These are phyloP conservation scores for Fraxinus pennsylvanica DNA, from an alignment of 257 asterid species.

Conservation along the genomic window DNA sequence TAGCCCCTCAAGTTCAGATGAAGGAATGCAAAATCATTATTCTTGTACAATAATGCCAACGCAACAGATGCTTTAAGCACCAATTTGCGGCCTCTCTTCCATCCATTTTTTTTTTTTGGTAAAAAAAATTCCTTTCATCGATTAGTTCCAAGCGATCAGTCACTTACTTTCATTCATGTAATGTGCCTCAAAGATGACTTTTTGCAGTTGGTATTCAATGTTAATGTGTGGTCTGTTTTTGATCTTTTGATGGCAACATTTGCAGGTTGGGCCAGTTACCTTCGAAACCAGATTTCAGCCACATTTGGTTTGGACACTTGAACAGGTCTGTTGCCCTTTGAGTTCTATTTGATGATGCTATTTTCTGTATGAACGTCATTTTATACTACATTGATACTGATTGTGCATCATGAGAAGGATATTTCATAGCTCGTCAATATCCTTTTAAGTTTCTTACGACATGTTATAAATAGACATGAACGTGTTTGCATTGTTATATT, in stretches of 20 bases:
- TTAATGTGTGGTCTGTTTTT: background rate
- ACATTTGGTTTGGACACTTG: constrained; percentile 87
- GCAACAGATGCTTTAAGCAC: background rate
- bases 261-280: constrained; percentile 87
- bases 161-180: background rate
- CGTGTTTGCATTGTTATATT: background rate
- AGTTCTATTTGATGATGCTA: constrained; percentile 3
- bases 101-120: background rate
- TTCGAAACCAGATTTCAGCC: constrained; percentile 77
- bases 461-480: background rate
- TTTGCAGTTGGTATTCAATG: background rate
- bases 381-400: background rate
- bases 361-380: background rate
- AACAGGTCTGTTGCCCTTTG: constrained; percentile 55
- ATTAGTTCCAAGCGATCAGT: background rate
- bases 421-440: background rate
- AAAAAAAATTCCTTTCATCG: background rate
- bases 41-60: background rate
- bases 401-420: background rate
- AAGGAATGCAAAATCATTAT: background rate
- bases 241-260: constrained; percentile 1
- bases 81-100: background rate
- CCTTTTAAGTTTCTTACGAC: background rate
- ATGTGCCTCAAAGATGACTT: background rate
- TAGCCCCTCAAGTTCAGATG: background rate